Evolutionary conservation across 2,329 filamentous ascomycete genomes (phyloP).

Genomic region (Fusarium guadeloupense): DNA sequence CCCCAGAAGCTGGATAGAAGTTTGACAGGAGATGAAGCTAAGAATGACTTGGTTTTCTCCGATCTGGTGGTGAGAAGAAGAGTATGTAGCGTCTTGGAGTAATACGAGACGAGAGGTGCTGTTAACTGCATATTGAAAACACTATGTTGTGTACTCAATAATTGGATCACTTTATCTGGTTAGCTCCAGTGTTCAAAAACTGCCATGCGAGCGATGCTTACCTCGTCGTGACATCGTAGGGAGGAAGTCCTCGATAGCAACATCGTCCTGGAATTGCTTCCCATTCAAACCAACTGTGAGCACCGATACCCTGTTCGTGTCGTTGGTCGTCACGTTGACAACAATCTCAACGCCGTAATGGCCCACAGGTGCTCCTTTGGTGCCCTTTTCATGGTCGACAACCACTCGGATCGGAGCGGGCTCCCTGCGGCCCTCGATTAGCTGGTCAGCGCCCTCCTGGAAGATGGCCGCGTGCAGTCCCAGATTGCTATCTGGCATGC

Average conservation of each 20-base stretch:
- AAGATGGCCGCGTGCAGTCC: constrained; percentile 74
- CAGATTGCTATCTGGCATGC: constrained; percentile 68
- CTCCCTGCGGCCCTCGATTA: constrained; percentile 71
- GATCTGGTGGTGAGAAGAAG: constrained; percentile 70
- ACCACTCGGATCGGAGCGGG: constrained; percentile 76
- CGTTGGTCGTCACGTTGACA: constrained; percentile 67
- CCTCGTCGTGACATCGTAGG: constrained; percentile 77
- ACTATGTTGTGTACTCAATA: constrained; percentile 75
- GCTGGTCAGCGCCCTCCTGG: constrained; percentile 71
- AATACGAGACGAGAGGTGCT: constrained; percentile 76
- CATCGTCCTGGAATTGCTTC: constrained; percentile 76
- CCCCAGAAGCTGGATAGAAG: constrained; percentile 84
- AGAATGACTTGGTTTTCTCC: constrained; percentile 73
- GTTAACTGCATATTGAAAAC: constrained; percentile 71
- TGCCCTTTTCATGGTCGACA: constrained; percentile 74
- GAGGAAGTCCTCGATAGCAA: constrained; percentile 77
- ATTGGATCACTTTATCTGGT: constrained; percentile 69
- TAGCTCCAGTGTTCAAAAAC: constrained; percentile 40
- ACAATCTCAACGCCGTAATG: constrained; percentile 78
- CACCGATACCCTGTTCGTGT: constrained; percentile 60
- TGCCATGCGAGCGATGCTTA: constrained; percentile 53
- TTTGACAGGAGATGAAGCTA: constrained; percentile 89
- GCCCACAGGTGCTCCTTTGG: constrained; percentile 71
- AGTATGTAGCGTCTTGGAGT: constrained; percentile 78
- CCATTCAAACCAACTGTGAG: constrained; percentile 72